These are phyloP conservation scores for Hansenula sp. DNA, from an alignment of 1,139 yeast genomes.

Conservation along the genomic window DNA sequence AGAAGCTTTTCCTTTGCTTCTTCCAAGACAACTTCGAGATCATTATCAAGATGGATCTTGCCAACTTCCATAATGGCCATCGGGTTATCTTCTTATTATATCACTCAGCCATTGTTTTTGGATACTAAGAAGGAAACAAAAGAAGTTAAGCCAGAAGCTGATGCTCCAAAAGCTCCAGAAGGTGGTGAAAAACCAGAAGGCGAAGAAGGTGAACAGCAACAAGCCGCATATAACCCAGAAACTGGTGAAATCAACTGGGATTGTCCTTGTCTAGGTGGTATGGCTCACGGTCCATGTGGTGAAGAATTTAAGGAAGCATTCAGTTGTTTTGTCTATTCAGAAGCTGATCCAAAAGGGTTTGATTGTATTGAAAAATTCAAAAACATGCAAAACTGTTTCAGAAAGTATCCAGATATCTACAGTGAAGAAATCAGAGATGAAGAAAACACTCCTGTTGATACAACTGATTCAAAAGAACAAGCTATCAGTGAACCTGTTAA, in stretches of 20 bases:
- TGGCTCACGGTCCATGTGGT: constrained; percentile 99
- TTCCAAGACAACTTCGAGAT: constrained; percentile 1
- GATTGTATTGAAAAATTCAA: constrained; percentile 93
- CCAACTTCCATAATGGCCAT: constrained; percentile 13
- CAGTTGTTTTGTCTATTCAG: constrained; percentile 92
- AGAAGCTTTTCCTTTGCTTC: constrained; percentile 12
- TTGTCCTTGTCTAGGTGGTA: constrained; percentile 99
- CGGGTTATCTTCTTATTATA: constrained; percentile 13
- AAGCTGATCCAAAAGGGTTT: constrained; percentile 94
- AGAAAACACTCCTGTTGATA: constrained; percentile 33
- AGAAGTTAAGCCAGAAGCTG: constrained; percentile 2
- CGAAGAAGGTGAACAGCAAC: constrained; percentile 26
- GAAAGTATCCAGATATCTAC: constrained; percentile 88
- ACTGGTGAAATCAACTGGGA: constrained; percentile 99
- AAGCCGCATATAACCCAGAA: constrained; percentile 89
- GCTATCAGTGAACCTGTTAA: constrained; percentile 20
- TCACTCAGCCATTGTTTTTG: constrained; percentile 16
- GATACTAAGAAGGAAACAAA: constrained; percentile 12
- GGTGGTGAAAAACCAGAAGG: constrained; percentile 16
- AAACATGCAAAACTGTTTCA: constrained; percentile 93
- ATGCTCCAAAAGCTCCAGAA: constrained; percentile 4
- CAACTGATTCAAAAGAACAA: constrained; percentile 20
- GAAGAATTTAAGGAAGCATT: constrained; percentile 96
- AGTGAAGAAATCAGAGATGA: constrained; percentile 87
- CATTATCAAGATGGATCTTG: constrained; percentile 10